A percentile compares a stretch with the other conserved stretches of the same genome.
phyloP scores from a whole-genome alignment of 805 yeast genomes.

The Candida silvatica region DNA sequence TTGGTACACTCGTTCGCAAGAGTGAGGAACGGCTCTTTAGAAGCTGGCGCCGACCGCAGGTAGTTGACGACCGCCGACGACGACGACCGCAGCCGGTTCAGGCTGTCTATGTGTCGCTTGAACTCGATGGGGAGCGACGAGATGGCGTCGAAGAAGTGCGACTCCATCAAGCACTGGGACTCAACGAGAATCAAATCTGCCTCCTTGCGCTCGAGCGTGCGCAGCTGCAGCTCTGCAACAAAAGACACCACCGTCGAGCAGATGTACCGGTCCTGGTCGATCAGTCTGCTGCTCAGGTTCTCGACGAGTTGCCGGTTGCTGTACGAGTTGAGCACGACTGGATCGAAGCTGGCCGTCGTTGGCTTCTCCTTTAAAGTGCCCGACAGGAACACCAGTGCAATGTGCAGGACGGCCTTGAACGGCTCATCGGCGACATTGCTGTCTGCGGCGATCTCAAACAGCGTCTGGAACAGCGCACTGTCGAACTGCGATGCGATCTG shows the following conservation, averaged over 20 bases:
- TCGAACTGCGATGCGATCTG: conserved; percentile 15
- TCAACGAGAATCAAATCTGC: conserved; percentile 13
- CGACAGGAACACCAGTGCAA: conserved; percentile 30
- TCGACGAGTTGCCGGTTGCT: conserved; percentile 31
- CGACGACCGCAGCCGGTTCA: conserved; percentile 1
- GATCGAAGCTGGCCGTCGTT: conserved; percentile 21
- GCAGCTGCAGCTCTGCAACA: conserved; percentile 34
- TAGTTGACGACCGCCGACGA: neutral
- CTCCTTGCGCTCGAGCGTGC: conserved; percentile 33
- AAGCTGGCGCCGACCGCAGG: neutral
- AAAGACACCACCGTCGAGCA: conserved; percentile 35
- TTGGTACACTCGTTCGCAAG: conserved; percentile 1
- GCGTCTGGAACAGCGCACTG: conserved; percentile 12
- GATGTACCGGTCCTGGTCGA: conserved; percentile 35
- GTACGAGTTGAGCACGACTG: conserved; percentile 7
- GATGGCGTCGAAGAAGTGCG: conserved; percentile 10
- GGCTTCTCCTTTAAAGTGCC: conserved; percentile 32
- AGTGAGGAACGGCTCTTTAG: conserved; percentile 1
- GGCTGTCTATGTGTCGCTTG: neutral
- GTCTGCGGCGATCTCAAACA: conserved; percentile 15
- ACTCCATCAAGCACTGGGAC: conserved; percentile 5
- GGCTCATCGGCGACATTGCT: conserved; percentile 15
- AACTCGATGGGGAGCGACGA: conserved; percentile 1
- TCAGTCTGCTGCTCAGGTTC: conserved; percentile 33
- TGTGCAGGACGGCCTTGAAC: conserved; percentile 16